Evolutionary conservation across 176 grass and related monocot species (phyloP), one percentile per base, ranked within the genome.

Genomic region (Paspalum notatum): DNA sequence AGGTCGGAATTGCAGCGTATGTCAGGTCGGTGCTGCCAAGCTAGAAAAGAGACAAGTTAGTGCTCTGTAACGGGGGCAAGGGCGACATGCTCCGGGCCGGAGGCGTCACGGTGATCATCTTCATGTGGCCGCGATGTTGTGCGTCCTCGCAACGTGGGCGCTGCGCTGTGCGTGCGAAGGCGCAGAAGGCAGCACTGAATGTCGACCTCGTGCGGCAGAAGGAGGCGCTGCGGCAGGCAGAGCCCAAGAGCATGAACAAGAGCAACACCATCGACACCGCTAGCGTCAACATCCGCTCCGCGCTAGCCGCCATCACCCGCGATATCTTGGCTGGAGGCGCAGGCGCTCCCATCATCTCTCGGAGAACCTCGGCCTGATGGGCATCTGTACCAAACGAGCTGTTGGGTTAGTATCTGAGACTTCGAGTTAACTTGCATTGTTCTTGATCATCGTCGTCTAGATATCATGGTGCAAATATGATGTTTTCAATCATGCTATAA

Each of bases 171-270:
- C 42, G 54, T 16, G 59, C 78, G 14, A 58, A 44, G 57, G 59
- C 72, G 16, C 50, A 56, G 12, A 66, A 90, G 49, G 71, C 82
- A 8, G 7, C 53, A 26, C 54, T 97, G 17, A 56, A 81, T 24
- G 91, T 78, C 12, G 76, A 91, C 12, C 74, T 93, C 18, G 82
- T 90, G 17, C 80, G 41, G 48, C 84, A 83, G 72, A 91, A 91
- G 70, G 91, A 91, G 75, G 86, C 74, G 47, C 87, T 91, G 17
- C 73, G 75, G 49, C 94, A 93, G 52, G 91, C 89, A 18, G 94
- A 97, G 74, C 86, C 87, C 46, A 97, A 91, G 71, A 91, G 86
- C 59, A 89, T 93, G 94, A 97, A 97, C 64, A 97, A 97, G 74
- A 97, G 84, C 76, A 85, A 93, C 26, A 84, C 94, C 18, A 85